Evolutionary conservation across 2,329 filamentous ascomycete species (phyloP), one percentile per base, ranked within the genome.

Genomic region (Penicillium sp.): DNA sequence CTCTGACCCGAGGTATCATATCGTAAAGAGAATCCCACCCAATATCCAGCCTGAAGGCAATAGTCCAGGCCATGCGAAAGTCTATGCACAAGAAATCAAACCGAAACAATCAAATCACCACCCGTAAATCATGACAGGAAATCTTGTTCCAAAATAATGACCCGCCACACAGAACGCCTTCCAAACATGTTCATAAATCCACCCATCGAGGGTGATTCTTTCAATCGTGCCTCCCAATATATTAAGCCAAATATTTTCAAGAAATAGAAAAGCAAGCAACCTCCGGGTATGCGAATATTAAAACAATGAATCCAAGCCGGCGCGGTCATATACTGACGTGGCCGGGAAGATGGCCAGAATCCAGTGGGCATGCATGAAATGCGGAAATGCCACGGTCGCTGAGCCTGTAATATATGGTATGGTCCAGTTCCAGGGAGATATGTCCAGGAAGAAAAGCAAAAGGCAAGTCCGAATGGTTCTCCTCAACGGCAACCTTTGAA

Each of bases 1-100:
- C 18, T 44, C 32, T 37, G 32, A 37, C 42, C 41, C 34, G 23
- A 45, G 50, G 48, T 53, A 53, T 52, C 50, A 49, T 52, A 48
- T 51, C 46, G 34, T 48, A 42, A 49, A 46, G 26, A 37, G 40
- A 35, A 37, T 44, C 26, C 39, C 33, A 22, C 45, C 33, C 48
- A 37, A 42, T 40, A 49, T 47, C 48, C 47, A 36, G 27, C 33
- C 35, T 25, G 30, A 22, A 22, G 18, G 9, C 18, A 22, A 22
- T 22, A 22, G 18, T 22, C 36, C 30, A 37, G 36, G 37, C 34
- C 27, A 32, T 23, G 27, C 26, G n/a, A 26, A 32, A 36, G 36
- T 45, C 39, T 44, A 47, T 47, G 42, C 41, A 42, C 28, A 41
- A 25, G 39, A 11, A 14, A 38, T 25, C 14, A 37, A 45, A 41